Conservation (phyloP, 2,329 filamentous ascomycete genomes). For the Elsinoe australis region DNA sequence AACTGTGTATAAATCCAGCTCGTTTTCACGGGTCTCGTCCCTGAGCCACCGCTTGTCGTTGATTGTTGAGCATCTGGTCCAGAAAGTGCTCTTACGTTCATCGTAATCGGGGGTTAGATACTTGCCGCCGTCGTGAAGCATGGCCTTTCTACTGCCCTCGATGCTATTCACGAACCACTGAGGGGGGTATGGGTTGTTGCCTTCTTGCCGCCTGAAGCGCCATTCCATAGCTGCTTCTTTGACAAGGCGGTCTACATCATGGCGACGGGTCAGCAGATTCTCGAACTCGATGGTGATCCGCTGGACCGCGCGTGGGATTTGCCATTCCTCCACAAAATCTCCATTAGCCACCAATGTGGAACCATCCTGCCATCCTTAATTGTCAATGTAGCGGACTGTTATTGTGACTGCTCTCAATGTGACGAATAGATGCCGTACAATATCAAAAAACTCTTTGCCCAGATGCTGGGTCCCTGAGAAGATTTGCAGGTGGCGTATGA, state of each 20-base stretch:
- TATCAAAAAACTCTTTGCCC: too few relatives aligned
- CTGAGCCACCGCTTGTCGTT: background rate
- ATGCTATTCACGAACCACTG: too few relatives aligned
- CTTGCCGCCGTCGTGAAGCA: background rate
- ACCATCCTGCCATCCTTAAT: too few relatives aligned
- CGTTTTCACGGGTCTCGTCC: background rate
- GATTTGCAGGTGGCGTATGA: too few relatives aligned
- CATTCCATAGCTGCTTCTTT: background rate
- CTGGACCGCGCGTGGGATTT: background rate
- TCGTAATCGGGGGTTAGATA: too few relatives aligned
- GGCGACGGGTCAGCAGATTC: background rate
- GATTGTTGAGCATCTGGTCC: background rate
- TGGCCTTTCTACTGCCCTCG: background rate
- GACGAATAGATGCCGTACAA: too few relatives aligned
- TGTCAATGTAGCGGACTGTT: too few relatives aligned
- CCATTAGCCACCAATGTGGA: too few relatives aligned
- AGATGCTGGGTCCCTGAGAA: too few relatives aligned
- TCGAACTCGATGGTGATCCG: background rate
- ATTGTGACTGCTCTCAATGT: too few relatives aligned
- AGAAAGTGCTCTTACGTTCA: too few relatives aligned
- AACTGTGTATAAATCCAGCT: background rate
- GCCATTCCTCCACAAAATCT: background rate
- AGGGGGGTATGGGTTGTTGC: too few relatives aligned
- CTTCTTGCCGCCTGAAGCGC: background rate
- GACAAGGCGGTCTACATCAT: background rate